Conservation (phyloP, 1,284 basidiomycete species). For the Boletus smithii region DNA sequence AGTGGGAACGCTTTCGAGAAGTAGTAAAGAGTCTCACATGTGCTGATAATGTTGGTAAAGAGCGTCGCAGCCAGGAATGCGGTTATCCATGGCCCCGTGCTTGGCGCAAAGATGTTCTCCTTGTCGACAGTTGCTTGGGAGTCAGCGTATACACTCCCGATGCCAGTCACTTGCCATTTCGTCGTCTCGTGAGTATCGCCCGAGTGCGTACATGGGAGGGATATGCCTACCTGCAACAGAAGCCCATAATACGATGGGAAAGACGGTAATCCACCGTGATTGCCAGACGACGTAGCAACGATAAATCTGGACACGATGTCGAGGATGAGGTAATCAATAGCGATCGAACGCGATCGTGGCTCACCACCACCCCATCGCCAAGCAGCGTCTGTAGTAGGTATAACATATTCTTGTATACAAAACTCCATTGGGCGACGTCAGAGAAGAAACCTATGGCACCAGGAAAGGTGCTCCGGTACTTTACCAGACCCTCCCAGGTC, state of each 20-base stretch:
- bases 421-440: conserved; percentile 16
- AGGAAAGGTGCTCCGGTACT: conserved; percentile 2
- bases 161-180: conserved; percentile 7
- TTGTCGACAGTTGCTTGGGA: conserved; percentile 7
- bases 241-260: conserved; percentile 14
- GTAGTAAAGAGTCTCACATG: conserved; percentile 9
- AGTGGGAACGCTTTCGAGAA: conserved; percentile 1
- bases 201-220: background rate
- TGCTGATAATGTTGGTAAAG: conserved; percentile 18
- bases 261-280: conserved; percentile 15
- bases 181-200: background rate
- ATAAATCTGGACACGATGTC: conserved; percentile 18
- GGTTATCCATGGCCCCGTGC: conserved; percentile 22
- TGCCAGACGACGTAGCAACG: conserved; percentile 27
- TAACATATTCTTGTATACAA: conserved; percentile 16
- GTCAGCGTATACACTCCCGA: conserved; percentile 7
- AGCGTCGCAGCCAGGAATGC: conserved; percentile 20
- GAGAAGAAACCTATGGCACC: conserved; percentile 12
- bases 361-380: conserved; percentile 17
- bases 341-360: background rate
- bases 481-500: conserved; percentile 11
- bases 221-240: conserved; percentile 11
- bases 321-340: too few species aligned
- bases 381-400: conserved; percentile 15
- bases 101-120: conserved; percentile 15